phyloP scores from a whole-genome alignment of 768 basidiomycete species.

The Russula sp. region DNA sequence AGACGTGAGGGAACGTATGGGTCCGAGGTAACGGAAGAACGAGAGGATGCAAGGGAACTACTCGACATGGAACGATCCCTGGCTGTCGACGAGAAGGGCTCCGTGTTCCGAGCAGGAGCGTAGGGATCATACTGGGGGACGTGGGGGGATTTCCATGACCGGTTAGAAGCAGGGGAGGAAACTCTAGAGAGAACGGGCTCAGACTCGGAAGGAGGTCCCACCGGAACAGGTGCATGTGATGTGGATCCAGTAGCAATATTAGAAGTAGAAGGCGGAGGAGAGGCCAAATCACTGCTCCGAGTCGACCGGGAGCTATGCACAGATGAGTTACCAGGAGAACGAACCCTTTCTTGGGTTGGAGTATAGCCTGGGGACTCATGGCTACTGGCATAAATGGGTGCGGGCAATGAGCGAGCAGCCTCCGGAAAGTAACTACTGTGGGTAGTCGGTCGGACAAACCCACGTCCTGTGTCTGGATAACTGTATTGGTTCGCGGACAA shows the following conservation, averaged over 20 bases:
- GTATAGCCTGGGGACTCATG: neutral
- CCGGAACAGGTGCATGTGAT: constrained; percentile 21
- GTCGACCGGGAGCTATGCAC: constrained; percentile 14
- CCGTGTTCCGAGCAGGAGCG: constrained; percentile 11
- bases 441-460: neutral
- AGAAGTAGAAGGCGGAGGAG: constrained; percentile 14
- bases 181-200: constrained; percentile 14
- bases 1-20: constrained; percentile 33
- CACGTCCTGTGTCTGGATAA: neutral
- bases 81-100: neutral
- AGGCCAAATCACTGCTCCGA: constrained; percentile 3
- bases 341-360: constrained; percentile 6
- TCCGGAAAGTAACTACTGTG: neutral
- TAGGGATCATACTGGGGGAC: constrained; percentile 22
- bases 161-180: constrained; percentile 21
- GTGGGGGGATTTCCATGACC: constrained; percentile 15
- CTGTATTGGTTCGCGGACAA: neutral
- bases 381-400: neutral
- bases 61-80: constrained; percentile 38
- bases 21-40: constrained; percentile 26
- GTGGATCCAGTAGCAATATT: constrained; percentile 14
- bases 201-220: constrained; percentile 22
- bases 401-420: neutral
- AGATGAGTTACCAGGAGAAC: constrained; percentile 12
- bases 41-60: constrained; percentile 35